Percentiles rank a stretch among this genome's conserved stretches.
These are phyloP conservation scores for Lactifluus echinatus DNA, from an alignment of 768 basidiomycete genomes.

Conservation along the genomic window DNA sequence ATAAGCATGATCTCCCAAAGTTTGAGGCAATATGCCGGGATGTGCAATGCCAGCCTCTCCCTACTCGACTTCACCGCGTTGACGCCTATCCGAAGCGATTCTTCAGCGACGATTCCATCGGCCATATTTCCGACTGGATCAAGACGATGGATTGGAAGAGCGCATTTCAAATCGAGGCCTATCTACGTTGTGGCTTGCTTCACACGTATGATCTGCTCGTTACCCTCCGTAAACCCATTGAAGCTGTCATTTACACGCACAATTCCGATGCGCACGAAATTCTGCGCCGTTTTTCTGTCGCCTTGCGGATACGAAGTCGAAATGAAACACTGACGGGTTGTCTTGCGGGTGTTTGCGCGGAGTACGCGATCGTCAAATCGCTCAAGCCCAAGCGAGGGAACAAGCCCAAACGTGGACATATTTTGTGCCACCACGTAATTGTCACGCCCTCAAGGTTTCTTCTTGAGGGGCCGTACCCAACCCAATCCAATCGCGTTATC, in stretches of 20 bases:
- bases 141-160: constrained; percentile 48
- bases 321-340: constrained; percentile 37
- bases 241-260: constrained; percentile 30
- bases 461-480: constrained; percentile 66
- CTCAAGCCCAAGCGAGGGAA: constrained; percentile 26
- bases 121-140: constrained; percentile 37
- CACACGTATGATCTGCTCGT: constrained; percentile 47
- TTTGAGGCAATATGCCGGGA: constrained; percentile 49
- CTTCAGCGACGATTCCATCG: constrained; percentile 41
- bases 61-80: constrained; percentile 29
- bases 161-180: constrained; percentile 67
- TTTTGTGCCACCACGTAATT: constrained; percentile 63
- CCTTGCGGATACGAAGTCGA: constrained; percentile 36
- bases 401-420: too few relatives aligned
- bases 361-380: constrained; percentile 18
- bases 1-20: constrained; percentile 37
- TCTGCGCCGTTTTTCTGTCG: constrained; percentile 46
- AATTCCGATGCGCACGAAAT: constrained; percentile 34
- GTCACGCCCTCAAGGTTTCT: constrained; percentile 67
- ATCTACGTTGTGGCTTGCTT: constrained; percentile 54
- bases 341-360: constrained; percentile 33
- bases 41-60: constrained; percentile 34
- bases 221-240: constrained; percentile 37
- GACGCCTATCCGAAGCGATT: constrained; percentile 43
- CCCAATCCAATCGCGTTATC: constrained; percentile 75